Percentiles rank a stretch among this genome's conserved stretches.
Conservation (phyloP, 352 stramenopile species). For the Globisporangium iwayamae region DNA sequence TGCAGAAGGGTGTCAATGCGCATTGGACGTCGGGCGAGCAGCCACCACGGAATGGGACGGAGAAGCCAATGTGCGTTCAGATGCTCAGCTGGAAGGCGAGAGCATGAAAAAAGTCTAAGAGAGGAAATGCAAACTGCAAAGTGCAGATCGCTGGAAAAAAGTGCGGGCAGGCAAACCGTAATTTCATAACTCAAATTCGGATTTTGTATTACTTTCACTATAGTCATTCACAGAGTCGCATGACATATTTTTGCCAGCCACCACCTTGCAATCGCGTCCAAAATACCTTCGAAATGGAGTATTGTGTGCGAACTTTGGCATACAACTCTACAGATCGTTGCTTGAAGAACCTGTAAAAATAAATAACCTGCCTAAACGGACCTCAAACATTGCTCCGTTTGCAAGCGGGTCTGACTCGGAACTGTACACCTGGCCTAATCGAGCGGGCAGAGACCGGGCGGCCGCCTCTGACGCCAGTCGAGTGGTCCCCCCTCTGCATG, state of each 20-base stretch:
- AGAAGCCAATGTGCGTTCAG: neutral
- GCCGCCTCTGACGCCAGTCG: constrained; percentile 6
- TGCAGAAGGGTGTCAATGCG: too few species aligned
- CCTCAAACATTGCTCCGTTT: constrained; percentile 1
- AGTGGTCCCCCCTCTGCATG: constrained; percentile 11
- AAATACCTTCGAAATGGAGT: neutral
- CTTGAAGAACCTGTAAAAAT: neutral
- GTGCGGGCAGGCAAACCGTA: neutral
- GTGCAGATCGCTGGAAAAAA: neutral
- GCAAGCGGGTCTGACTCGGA: constrained; percentile 1
- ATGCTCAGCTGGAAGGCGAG: neutral
- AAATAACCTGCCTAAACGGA: neutral
- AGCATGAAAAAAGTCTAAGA: constrained; percentile 4
- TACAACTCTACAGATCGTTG: too few species aligned
- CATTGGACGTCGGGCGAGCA: too few species aligned
- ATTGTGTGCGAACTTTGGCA: neutral
- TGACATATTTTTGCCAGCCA: too few species aligned
- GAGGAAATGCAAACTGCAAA: neutral
- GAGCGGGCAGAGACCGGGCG: constrained; percentile 8
- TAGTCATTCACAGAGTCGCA: neutral
- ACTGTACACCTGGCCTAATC: constrained; percentile 8
- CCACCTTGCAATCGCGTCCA: neutral
- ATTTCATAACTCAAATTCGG: neutral
- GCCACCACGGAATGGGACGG: neutral
- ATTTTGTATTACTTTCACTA: constrained; percentile 3